Evolutionary conservation across 2,329 filamentous ascomycete genomes (phyloP), one percentile per base, ranked within the genome.

Genomic region (Didymosphaeria variabile): DNA sequence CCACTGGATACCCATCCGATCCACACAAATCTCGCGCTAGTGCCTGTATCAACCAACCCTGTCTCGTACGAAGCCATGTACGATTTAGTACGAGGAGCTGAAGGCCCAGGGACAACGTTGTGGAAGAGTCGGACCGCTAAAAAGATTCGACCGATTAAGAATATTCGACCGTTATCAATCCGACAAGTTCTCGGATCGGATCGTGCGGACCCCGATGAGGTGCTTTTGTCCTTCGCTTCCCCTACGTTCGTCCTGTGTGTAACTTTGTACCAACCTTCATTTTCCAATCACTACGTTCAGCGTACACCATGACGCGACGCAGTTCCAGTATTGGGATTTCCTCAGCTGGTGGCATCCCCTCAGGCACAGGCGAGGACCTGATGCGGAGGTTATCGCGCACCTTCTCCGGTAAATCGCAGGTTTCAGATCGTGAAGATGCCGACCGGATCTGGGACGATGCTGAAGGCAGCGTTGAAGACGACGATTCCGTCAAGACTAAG

Each of bases 221-320:
- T 36, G 36, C 19, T 26, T 32, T 29, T 19, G 13, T 17, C 21
- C 19, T 55, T 17, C n/a, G 26, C 17, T 15, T n/a, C 10, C 10
- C 21, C 15, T 7, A 29, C 13, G 40, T 15, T 34, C 21, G 5
- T 45, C 8, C 5, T 50, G 47, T 54, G 23, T 44, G 17, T 54
- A 29, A 13, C 10, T 19, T 44, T 54, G 34, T 26, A 17, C 19
- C 15, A 29, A n/a, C 19, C 29, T 23, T 44, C 21, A 13, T 54
- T 31, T n/a, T 44, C 36, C 36, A 17, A 8, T n/a, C 15, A 6
- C 19, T 42, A 31, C 34, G 23, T 44, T 32, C 17, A 36, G 12
- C 29, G 29, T 46, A 31, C 53, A 55, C 31, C 17, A 55, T 55
- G 53, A n/a, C 42, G 40, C 53, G 40, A 55, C 53, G 53, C 10